Percentiles rank a stretch among this genome's conserved stretches.
Evolutionary conservation across 148 eudicot genomes (phyloP).

Genomic region (Silene conica): DNA sequence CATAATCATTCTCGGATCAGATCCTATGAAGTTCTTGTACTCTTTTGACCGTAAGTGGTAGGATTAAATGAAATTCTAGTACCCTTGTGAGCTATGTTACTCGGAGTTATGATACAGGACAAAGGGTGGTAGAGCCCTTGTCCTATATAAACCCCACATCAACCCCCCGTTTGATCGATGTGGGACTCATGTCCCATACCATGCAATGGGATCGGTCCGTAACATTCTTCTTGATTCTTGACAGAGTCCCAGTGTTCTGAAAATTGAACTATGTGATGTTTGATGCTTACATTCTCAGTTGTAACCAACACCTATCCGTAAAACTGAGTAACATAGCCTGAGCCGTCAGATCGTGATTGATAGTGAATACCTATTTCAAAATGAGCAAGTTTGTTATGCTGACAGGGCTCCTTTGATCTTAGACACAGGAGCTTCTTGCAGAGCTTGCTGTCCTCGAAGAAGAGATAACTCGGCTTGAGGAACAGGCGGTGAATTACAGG

Average conservation of each 20-base stretch:
- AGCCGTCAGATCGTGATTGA: not conserved
- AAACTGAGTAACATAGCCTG: not conserved
- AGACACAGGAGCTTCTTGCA: slow-evolving; percentile 93
- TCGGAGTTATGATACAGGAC: too few relatives aligned
- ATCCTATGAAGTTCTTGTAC: not conserved
- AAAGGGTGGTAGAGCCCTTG: too few relatives aligned
- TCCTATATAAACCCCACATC: too few relatives aligned
- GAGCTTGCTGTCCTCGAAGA: slow-evolving; percentile 96
- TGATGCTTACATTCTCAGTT: not conserved
- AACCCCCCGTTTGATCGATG: too few relatives aligned
- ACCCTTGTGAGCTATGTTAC: not conserved
- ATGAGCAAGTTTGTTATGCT: slow-evolving; percentile 9
- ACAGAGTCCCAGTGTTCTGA: not conserved
- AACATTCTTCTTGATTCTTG: not conserved
- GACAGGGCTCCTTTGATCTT: slow-evolving; percentile 15
- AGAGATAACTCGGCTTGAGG: slow-evolving; percentile 86
- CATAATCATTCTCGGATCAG: not conserved
- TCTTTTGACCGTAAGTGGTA: not conserved
- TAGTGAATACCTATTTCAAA: not conserved
- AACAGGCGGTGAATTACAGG: slow-evolving; percentile 61
- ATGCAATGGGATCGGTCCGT: not conserved
- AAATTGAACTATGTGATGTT: not conserved
- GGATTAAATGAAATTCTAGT: not conserved
- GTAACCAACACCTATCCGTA: not conserved
- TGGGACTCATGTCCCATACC: too few relatives aligned